Evolutionary conservation across 179 eudicot genomes (phyloP).

Genomic region (Pouteria campechiana): DNA sequence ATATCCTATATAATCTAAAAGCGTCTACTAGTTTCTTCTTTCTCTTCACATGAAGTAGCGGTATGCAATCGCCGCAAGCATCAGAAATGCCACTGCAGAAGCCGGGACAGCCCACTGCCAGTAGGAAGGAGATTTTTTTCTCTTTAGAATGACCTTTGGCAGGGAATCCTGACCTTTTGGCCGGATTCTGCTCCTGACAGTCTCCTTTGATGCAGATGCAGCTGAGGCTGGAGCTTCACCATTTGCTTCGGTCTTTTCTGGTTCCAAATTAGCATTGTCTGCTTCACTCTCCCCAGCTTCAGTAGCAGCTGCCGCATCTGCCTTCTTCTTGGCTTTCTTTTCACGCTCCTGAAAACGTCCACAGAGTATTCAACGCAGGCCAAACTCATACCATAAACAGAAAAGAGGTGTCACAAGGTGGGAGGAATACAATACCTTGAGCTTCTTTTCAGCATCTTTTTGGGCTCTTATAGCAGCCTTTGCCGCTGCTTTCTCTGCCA

Average conservation of each 20-base stretch:
- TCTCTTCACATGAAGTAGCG: conserved; percentile 14
- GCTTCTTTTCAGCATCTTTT: conserved; percentile 94
- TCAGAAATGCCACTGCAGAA: conserved; percentile 25
- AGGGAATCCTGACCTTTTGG: conserved; percentile 40
- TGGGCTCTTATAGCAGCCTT: conserved; percentile 81
- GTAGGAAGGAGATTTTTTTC: conserved; percentile 63
- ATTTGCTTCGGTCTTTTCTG: conserved; percentile 28
- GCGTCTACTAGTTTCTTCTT: not conserved
- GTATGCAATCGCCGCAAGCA: conserved; percentile 37
- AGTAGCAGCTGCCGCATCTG: conserved; percentile 18
- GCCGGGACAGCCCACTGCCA: conserved; percentile 67
- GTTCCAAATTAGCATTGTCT: conserved; percentile 27
- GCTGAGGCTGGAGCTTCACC: conserved; percentile 26
- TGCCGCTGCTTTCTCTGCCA: conserved; percentile 78
- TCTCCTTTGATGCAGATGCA: conserved; percentile 34
- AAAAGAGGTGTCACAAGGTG: not conserved
- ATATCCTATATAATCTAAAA: not conserved
- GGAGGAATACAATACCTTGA: conserved; percentile 30
- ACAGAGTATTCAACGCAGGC: not conserved
- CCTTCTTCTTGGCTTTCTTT: conserved; percentile 67
- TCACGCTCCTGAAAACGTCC: conserved; percentile 42
- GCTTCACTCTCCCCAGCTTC: conserved; percentile 15
- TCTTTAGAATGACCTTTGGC: conserved; percentile 58
- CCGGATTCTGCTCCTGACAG: conserved; percentile 24
- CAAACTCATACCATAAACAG: no score